Evolutionary conservation across 768 basidiomycete genomes (phyloP), one percentile per base, ranked within the genome.

Genomic region (Lactarius quietus): DNA sequence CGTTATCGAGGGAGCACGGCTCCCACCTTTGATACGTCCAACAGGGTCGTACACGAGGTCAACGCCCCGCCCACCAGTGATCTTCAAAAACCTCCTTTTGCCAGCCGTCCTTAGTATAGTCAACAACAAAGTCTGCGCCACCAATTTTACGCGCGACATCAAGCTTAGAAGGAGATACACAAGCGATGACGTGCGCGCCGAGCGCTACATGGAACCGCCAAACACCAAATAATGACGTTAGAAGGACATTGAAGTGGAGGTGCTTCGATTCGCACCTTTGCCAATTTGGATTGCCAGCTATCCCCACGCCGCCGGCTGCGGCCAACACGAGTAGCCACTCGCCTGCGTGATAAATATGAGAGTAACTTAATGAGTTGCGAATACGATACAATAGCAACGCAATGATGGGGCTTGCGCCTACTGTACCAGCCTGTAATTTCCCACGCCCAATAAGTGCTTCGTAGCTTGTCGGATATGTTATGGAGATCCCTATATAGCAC

Each of bases 281-380:
- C 93, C 95, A 61, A 98, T 82, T 73, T 98, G 96, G 20, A 95
- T 86, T 9, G 96, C n/a, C 95, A 7, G 88, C 87, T 58, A 96
- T 86, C 0, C 95, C 95, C 6, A 98, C 95, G 15, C 95, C 96
- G 3, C 96, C 96, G 1, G 95, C 96, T n/a, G 92, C 92, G 8
- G 95, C 96, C 57, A 93, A 93, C 5, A 98, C 88, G 3, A 99
- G 85, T 3, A 97, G 85, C 85, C 89, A 94, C 77, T 98, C 96
- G 26, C 90, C 91, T 90, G 57, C n/a, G 38, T n/a, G 15, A 51
- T 20, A 61, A 51, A 35, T 62, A 43, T n/a, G 33, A 29, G 26
- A 15, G 18, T 10, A 20, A n/a, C n/a, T n/a, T n/a, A n/a, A 28
- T 39, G 23, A 39, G 59, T 33, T 12, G 35, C 3, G 26, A 53